Base-by-base conservation (phyloP, 768 basidiomycete species). In the Leucosporidium scottii region DNA sequence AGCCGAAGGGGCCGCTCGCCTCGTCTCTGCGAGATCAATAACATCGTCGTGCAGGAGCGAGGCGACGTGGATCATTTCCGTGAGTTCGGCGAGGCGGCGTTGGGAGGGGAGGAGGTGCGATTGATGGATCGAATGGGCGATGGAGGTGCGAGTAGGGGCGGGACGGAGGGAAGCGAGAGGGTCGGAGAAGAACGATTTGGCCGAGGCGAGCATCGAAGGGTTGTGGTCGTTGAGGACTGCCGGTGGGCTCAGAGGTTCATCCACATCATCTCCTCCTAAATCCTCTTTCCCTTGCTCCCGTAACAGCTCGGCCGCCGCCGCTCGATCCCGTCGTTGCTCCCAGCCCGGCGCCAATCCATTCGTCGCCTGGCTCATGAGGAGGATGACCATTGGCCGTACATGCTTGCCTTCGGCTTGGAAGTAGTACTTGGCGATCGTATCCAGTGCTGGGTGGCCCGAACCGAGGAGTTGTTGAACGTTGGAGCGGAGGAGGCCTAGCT, bases 41-140 rank as follows among this genome's bases (percentile, higher is more conserved):
- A 98, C 91, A 74, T 89, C 88, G 81, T 98, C 91, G 77, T 98
- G 94, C 23, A 99, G 81, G 15, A 92, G 82, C 4, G 89, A 93
- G 30, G 96, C 93, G 69, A 97, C 88, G 77, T 98, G 92, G 58
- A 99, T 90, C 92, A 98, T 96, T 78, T 99, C 96, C 61, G 91
- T 87, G 54, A 99, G 93, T 75, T 94, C 92, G 6, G 93, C 94
- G 44, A 99, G 85, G 36, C 93, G 87, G 36, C 88, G 80, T 79
- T 99, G 96, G 1, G 92, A 87, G 21, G 94, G 91, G 9, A 99
- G 84, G 55, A 90, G 81, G 21, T 15, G 58, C 4, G 10, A 59
- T 44, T 8, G 53, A 2, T 23, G 62, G 9, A 27, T 59, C 21
- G 39, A 44, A 8, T 44, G 39, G 39, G 39, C 51, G 51, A 27